These are phyloP conservation scores for Trametes pubescens DNA, from an alignment of 1,284 basidiomycete genomes.

Conservation along the genomic window DNA sequence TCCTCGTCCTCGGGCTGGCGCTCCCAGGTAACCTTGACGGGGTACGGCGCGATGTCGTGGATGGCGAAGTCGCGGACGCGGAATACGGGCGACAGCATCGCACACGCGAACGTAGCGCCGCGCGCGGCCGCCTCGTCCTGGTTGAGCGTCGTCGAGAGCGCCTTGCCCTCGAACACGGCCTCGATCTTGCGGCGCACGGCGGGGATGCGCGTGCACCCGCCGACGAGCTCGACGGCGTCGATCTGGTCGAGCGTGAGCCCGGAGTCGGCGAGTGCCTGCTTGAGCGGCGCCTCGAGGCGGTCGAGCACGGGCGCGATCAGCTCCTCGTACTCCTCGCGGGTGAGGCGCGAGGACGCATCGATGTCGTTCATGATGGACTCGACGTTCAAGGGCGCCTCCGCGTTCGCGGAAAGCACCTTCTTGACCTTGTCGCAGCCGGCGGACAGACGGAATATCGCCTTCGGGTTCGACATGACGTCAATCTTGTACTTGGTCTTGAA, in stretches of 20 bases:
- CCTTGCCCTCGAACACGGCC: constrained; percentile 70
- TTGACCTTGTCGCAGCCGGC: constrained; percentile 82
- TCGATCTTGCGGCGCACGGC: constrained; percentile 74
- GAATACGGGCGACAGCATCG: constrained; percentile 95
- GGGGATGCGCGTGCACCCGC: constrained; percentile 74
- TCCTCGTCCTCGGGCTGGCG: constrained; percentile 82
- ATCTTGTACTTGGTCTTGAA: constrained; percentile 97
- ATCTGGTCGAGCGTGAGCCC: constrained; percentile 67
- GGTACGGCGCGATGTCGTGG: constrained; percentile 84
- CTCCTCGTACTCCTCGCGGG: constrained; percentile 66
- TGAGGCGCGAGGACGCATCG: constrained; percentile 68
- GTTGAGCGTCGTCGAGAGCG: constrained; percentile 89
- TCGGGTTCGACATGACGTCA: constrained; percentile 89
- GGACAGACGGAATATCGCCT: constrained; percentile 89
- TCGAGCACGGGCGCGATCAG: constrained; percentile 63
- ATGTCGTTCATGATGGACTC: constrained; percentile 95
- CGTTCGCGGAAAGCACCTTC: constrained; percentile 84
- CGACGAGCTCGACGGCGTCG: constrained; percentile 73
- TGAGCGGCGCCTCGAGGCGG: constrained; percentile 62
- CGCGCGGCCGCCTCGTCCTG: constrained; percentile 95
- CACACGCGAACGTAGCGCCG: constrained; percentile 93
- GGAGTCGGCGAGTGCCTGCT: constrained; percentile 63
- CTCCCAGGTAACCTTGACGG: constrained; percentile 90
- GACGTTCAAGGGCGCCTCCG: constrained; percentile 87
- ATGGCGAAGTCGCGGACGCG: constrained; percentile 92